Base-by-base conservation (phyloP, 208 protist species). In the Hexamita inflata region DNA sequence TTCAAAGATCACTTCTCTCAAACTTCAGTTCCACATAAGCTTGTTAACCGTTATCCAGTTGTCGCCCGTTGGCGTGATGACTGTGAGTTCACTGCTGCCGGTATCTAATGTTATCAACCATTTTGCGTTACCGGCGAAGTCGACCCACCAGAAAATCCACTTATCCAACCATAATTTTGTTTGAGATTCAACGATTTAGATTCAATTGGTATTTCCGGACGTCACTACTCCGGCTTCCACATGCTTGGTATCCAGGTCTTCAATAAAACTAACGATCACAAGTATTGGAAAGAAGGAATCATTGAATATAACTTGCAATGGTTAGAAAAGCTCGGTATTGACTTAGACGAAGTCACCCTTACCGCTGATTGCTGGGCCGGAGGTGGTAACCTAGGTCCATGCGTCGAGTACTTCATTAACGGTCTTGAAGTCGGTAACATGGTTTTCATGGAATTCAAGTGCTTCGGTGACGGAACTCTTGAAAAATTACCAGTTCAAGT, bases 391-490 rank as follows among this genome's bases (percentile, higher is more conserved):
- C 39, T 83, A 49, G 81, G 81, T 24, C 81, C 81, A 28, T 83
- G 75, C 61, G 77, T 83, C 26, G 81, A 83, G 57, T 80, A 77
- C 62, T 83, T 83, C 61, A 64, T 83, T 2, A 67, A 82, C 13
- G 81, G 81, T 30, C 39, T 83, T 2, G 81, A 83, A 58, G 78
- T 83, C n/a, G 81, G 81, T 15, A 83, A 83, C 45, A 83, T 82
- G 79, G 81, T 83, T 0, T 81, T 83, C 11, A 83, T 79, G 73
- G 13, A 82, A 32, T 83, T 66, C 35, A 79, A 74, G 39, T 35
- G 38, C 2, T 9, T 35, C 57, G 13, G 2, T 7, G 34, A 59
- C 29, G 75, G 79, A 40, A 59, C 15, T 9, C 39, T 74, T 38
- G 35, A 62, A 0, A 30, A n/a, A 0, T 45, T 81, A 1, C 30